Conservation (phyloP, 139 green algal genomes). For the Deuterostichococcus epilithicus region DNA sequence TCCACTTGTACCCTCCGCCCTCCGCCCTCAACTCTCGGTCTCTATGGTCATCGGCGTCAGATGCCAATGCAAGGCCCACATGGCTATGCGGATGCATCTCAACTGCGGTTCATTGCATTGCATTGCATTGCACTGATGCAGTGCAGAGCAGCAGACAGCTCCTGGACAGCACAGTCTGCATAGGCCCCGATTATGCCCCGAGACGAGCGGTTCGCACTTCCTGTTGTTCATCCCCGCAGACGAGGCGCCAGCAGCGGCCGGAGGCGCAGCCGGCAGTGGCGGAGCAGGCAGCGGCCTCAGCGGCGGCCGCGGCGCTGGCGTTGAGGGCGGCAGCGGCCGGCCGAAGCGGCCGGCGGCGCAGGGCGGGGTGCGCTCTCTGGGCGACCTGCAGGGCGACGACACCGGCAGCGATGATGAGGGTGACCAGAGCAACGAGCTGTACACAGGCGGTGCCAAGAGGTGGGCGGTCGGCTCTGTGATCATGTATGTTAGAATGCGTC, state of each 20-base stretch:
- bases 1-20: too few species aligned
- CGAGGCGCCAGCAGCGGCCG: not conserved
- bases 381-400: slow-evolving; percentile 38
- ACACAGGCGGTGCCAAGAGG: slow-evolving; percentile 80
- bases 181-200: too few species aligned
- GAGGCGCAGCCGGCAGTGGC: not conserved
- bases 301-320: not conserved
- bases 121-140: too few species aligned
- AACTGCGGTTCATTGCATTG: too few species aligned
- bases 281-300: too few species aligned
- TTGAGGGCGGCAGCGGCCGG: slow-evolving; percentile 3
- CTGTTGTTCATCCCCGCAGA: not conserved
- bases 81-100: too few species aligned
- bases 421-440: slow-evolving; percentile 73
- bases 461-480: slow-evolving; percentile 4
- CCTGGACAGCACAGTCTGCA: too few species aligned
- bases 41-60: too few species aligned
- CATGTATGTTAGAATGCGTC: not conserved
- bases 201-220: too few species aligned
- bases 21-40: too few species aligned
- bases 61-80: too few species aligned
- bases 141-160: too few species aligned
- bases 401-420: slow-evolving; percentile 36
- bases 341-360: not conserved
- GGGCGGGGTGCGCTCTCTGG: slow-evolving; percentile 31